Conservation (phyloP, 176 grass and related monocot genomes). For the Zea mays region DNA sequence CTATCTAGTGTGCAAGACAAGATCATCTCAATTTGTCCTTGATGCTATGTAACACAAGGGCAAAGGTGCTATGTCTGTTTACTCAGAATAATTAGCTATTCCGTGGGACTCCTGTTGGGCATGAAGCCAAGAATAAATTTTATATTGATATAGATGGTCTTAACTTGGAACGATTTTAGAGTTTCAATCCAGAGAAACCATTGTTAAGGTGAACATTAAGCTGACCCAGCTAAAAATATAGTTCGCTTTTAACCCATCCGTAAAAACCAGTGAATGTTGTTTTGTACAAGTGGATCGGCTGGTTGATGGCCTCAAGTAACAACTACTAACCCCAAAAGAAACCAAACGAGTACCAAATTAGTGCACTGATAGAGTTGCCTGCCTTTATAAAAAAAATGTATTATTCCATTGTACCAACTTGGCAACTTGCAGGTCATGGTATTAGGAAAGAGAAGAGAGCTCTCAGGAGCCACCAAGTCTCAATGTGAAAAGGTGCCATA, state of each 20-base stretch:
- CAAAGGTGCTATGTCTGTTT: slow-evolving; percentile 44
- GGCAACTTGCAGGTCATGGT: slow-evolving; percentile 36
- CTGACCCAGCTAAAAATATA: slow-evolving; percentile 10
- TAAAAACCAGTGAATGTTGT: slow-evolving; percentile 15
- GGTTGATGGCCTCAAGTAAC: slow-evolving; percentile 1
- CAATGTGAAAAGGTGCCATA: slow-evolving; percentile 17
- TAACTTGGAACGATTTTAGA: slow-evolving; percentile 29
- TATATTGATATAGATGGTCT: slow-evolving; percentile 32
- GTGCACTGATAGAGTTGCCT: slow-evolving; percentile 15
- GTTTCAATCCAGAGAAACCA: background rate
- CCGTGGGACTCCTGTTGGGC: slow-evolving; percentile 13
- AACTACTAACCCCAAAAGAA: background rate
- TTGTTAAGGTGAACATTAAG: slow-evolving; percentile 18
- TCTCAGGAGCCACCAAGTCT: slow-evolving; percentile 21
- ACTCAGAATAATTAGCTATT: slow-evolving; percentile 44
- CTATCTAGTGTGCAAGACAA: slow-evolving; percentile 43
- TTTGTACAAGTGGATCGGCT: background rate
- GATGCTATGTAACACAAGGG: slow-evolving; percentile 34
- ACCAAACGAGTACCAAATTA: slow-evolving; percentile 18
- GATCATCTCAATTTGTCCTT: slow-evolving; percentile 37
- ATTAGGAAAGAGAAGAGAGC: slow-evolving; percentile 20
- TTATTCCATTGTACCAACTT: slow-evolving; percentile 21
- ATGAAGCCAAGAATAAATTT: slow-evolving; percentile 33
- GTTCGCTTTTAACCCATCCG: background rate
- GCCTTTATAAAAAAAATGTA: background rate